A percentile compares a stretch with the other conserved stretches of the same genome.
Conservation (phyloP, 2,329 filamentous ascomycete species). For the Alternaria metachromatica region DNA sequence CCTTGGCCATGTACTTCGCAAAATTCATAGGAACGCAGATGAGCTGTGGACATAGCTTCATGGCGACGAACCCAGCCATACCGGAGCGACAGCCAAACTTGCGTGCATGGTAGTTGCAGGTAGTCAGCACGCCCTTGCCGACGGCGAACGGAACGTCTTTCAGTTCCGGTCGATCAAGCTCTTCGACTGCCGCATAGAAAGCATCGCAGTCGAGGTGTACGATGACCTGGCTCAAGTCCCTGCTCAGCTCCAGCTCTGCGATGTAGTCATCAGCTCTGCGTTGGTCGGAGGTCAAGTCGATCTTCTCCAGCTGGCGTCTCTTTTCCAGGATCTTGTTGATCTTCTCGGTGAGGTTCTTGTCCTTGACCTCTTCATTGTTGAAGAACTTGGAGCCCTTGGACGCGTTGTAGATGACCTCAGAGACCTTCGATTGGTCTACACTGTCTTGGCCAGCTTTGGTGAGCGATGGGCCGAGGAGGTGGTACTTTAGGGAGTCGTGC, state of each 20-base stretch:
- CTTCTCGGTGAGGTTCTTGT: slow-evolving; percentile 82
- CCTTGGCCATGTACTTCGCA: slow-evolving; percentile 89
- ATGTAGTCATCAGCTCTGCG: slow-evolving; percentile 83
- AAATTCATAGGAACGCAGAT: slow-evolving; percentile 86
- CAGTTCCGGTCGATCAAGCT: slow-evolving; percentile 75
- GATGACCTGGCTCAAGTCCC: slow-evolving; percentile 83
- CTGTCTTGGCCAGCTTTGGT: slow-evolving; percentile 92
- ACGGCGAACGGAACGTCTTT: slow-evolving; percentile 90
- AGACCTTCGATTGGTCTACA: slow-evolving; percentile 94
- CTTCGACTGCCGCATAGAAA: slow-evolving; percentile 95
- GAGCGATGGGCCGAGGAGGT: slow-evolving; percentile 85
- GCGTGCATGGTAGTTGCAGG: slow-evolving; percentile 86
- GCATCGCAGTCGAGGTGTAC: slow-evolving; percentile 97
- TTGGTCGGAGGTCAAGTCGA: slow-evolving; percentile 75
- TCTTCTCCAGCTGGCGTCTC: slow-evolving; percentile 75
- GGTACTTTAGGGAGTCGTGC: slow-evolving; percentile 81
- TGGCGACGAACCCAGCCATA: slow-evolving; percentile 95
- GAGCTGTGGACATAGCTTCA: slow-evolving; percentile 88
- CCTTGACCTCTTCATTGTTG: slow-evolving; percentile 83
- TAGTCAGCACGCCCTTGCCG: slow-evolving; percentile 73
- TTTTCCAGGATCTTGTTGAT: slow-evolving; percentile 79
- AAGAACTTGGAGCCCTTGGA: slow-evolving; percentile 98
- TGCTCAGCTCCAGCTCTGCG: slow-evolving; percentile 74
- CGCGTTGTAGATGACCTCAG: slow-evolving; percentile 95
- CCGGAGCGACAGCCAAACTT: slow-evolving; percentile 91